A percentile compares a stretch with the other conserved stretches of the same genome.
phyloP scores from a whole-genome alignment of 352 stramenopile genomes.

The Globisporangium recalcitrans region DNA sequence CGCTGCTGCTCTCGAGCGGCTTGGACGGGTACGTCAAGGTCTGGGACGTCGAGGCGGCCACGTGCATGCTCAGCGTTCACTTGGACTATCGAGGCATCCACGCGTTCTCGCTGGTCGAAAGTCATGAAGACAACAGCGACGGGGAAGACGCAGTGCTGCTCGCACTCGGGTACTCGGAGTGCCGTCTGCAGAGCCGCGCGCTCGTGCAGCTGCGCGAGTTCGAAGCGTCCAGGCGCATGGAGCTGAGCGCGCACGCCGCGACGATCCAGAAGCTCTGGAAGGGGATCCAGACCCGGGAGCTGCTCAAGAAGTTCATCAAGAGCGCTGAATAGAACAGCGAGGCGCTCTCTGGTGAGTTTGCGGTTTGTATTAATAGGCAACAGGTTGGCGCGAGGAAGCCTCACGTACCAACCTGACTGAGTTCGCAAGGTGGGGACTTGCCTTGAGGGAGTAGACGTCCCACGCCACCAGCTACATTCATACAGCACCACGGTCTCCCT shows the following conservation, averaged over 20 bases:
- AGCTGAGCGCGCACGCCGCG: slow-evolving; percentile 28
- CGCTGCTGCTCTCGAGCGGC: slow-evolving; percentile 42
- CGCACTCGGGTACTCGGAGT: slow-evolving; percentile 35
- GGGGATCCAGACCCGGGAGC: slow-evolving; percentile 35
- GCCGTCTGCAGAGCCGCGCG: slow-evolving; percentile 30
- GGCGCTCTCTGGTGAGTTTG: too few species aligned
- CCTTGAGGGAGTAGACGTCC: too few species aligned
- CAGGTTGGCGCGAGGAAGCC: too few species aligned
- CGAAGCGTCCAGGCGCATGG: slow-evolving; percentile 28
- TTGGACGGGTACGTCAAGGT: slow-evolving; percentile 64
- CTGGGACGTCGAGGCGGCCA: slow-evolving; percentile 34
- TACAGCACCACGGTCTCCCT: too few species aligned
- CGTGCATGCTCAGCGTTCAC: slow-evolving; percentile 37
- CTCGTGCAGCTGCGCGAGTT: slow-evolving; percentile 37
- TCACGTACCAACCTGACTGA: too few species aligned
- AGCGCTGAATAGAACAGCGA: not conserved
- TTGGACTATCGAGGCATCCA: slow-evolving; percentile 41
- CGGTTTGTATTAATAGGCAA: slow-evolving; percentile 3
- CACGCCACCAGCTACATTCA: too few species aligned
- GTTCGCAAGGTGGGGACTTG: not conserved
- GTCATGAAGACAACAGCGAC: not conserved
- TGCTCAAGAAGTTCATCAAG: slow-evolving; percentile 50
- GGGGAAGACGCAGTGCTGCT: slow-evolving; percentile 22
- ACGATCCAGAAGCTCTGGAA: slow-evolving; percentile 64
- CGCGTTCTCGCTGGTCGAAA: slow-evolving; percentile 26